Evolutionary conservation across 805 yeast genomes (phyloP), one percentile per base, ranked within the genome.

Genomic region (Cyberlindnera maritima): DNA sequence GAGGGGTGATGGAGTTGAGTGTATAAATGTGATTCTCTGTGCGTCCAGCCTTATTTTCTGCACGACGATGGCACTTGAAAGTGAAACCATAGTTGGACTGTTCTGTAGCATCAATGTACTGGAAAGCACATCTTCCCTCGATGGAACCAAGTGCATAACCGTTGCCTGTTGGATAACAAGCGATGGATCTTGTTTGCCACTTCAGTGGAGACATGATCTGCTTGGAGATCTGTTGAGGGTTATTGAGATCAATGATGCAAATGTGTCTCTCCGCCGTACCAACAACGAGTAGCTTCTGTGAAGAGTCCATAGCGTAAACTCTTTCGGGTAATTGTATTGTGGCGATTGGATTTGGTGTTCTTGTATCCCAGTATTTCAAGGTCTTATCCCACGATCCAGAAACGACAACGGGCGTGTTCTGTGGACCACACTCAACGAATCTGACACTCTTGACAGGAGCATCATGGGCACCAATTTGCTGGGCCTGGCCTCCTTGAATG

Each of bases 371-470:
- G 67, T 94, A 94, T 63, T 80, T 83, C 53, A 94, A 69, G 1
- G 97, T 89, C 68, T 89, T 90, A 68, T 94, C 99, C 97, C 97
- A 94, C 7, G 97, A 88, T 8, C 96, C 97, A 37, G 91, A 80
- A 3, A 90, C 97, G 23, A 92, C 80, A 54, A 88, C 88, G 25
- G 70, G 74, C 1, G 89, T 79, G 57, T 86, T 87, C 9, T 83
- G 72, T n/a, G 91, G 89, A 0, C 96, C 96, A 62, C 91, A 85
- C 51, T 83, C 84, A 11, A 88, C 96, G 51, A 77, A 81, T 46
- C 96, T 72, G 19, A 92, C 86, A 13, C 78, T 64, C 46, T 76
- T 79, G 3, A 94, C 95, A 0, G 96, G 76, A 3, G 83, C 88
- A 62, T 84, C 88, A 67, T 94, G 98, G 5, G 75, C 76, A 11